Evolutionary conservation across 495 filamentous ascomycete species (phyloP).

Genomic region (Penicillium pancosmium): DNA sequence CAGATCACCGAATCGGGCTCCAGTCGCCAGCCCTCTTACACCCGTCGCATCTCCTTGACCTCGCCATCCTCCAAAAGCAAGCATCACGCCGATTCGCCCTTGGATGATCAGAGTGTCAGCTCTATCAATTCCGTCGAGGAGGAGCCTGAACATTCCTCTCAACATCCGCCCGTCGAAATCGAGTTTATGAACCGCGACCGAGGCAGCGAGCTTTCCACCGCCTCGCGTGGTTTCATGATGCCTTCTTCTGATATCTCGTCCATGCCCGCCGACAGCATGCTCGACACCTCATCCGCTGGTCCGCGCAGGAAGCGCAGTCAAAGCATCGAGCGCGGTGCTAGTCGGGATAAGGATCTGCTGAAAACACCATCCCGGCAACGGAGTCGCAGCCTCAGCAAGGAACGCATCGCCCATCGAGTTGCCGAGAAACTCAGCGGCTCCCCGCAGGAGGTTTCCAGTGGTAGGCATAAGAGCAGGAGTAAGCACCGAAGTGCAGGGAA

Average conservation of each 20-base stretch:
- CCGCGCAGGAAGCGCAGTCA: conserved; percentile 59
- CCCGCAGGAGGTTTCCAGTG: conserved; percentile 47
- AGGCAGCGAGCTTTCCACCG: conserved; percentile 60
- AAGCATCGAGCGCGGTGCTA: conserved; percentile 54
- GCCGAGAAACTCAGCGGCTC: conserved; percentile 65
- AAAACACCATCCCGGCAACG: conserved; percentile 65
- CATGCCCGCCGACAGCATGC: conserved; percentile 87
- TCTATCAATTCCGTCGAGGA: conserved; percentile 76
- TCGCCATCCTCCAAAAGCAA: conserved; percentile 58
- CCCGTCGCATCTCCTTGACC: conserved; percentile 62
- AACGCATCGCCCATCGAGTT: conserved; percentile 70
- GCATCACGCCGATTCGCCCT: conserved; percentile 42
- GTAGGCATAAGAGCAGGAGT: conserved; percentile 60
- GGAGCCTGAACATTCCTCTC: conserved; percentile 69
- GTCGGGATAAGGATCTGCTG: conserved; percentile 56
- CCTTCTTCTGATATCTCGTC: conserved; percentile 84
- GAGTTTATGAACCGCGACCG: conserved; percentile 69
- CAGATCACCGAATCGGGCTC: conserved; percentile 78
- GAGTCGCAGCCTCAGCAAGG: conserved; percentile 74
- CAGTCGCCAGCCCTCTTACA: conserved; percentile 65
- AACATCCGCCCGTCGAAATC: conserved; percentile 76
- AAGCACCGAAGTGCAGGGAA: conserved; percentile 54
- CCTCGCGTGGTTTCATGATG: conserved; percentile 61
- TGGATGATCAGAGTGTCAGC: conserved; percentile 59
- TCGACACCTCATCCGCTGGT: conserved; percentile 61